Conservation (phyloP, 257 asterid genomes). For the Rhazya stricta region DNA sequence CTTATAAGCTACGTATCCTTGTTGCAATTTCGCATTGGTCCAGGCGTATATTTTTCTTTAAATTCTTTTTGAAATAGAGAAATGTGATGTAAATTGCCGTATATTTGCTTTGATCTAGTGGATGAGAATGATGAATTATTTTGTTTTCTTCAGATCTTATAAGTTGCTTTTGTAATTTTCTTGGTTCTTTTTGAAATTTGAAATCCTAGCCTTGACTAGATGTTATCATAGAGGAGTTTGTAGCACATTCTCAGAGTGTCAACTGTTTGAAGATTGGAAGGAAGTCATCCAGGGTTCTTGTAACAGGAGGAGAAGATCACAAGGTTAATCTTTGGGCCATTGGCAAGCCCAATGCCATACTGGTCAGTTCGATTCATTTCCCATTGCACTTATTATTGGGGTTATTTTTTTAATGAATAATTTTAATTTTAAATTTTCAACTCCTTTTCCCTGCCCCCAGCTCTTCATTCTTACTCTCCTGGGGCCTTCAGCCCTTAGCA, state of each 20-base stretch:
- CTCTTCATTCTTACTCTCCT: background rate
- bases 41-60: background rate
- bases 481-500: background rate
- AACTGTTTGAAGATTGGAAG: constrained; percentile 97
- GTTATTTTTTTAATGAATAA: background rate
- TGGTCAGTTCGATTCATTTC: constrained; percentile 53
- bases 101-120: background rate
- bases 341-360: constrained; percentile 93
- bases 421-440: background rate
- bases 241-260: constrained; percentile 91
- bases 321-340: constrained; percentile 98
- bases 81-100: background rate
- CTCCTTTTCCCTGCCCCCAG: background rate
- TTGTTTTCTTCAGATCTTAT: constrained; percentile 7
- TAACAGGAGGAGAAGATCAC: constrained; percentile 99
- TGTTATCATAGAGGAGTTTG: constrained; percentile 78
- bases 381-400: constrained; percentile 11
- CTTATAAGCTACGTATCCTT: constrained; percentile 99
- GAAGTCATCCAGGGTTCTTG: constrained; percentile 88
- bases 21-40: background rate
- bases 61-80: constrained; percentile 6
- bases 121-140: background rate
- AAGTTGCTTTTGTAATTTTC: background rate
- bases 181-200: constrained; percentile 1
- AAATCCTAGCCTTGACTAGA: constrained; percentile 47